Conservation (phyloP, 2,329 filamentous ascomycete genomes). For the Cytospora piceicola region DNA sequence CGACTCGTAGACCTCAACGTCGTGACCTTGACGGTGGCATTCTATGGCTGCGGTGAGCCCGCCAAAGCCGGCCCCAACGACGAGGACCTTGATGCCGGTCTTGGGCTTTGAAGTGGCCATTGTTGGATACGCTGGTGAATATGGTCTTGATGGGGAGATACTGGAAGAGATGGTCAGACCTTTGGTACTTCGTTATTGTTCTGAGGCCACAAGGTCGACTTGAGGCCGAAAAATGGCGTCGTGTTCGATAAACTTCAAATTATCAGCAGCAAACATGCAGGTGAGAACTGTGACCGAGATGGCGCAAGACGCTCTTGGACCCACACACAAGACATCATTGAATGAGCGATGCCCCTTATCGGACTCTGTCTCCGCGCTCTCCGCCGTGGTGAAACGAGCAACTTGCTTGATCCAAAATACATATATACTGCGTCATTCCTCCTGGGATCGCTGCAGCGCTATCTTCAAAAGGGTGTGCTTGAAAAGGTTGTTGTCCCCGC, state of each 20-base stretch:
- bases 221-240: neutral
- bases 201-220: neutral
- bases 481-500: too few relatives aligned
- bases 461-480: too few relatives aligned
- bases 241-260: neutral
- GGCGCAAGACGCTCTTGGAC: neutral
- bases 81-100: conserved; percentile 57
- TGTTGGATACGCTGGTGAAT: neutral
- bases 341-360: neutral
- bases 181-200: neutral
- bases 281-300: neutral
- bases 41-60: conserved; percentile 67
- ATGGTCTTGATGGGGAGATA: too few relatives aligned
- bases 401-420: too few relatives aligned
- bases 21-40: conserved; percentile 63
- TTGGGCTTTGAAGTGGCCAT: conserved; percentile 32
- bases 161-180: too few relatives aligned
- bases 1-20: conserved; percentile 61
- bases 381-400: neutral
- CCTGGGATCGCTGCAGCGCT: too few relatives aligned
- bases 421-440: too few relatives aligned
- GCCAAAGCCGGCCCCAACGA: conserved; percentile 61
- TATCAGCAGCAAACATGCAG: neutral
- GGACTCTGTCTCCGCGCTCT: neutral
- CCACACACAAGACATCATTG: too few relatives aligned